Evolutionary conservation across 371 early-diverging fungal species (phyloP).

Genomic region (Mortierella sp.): DNA sequence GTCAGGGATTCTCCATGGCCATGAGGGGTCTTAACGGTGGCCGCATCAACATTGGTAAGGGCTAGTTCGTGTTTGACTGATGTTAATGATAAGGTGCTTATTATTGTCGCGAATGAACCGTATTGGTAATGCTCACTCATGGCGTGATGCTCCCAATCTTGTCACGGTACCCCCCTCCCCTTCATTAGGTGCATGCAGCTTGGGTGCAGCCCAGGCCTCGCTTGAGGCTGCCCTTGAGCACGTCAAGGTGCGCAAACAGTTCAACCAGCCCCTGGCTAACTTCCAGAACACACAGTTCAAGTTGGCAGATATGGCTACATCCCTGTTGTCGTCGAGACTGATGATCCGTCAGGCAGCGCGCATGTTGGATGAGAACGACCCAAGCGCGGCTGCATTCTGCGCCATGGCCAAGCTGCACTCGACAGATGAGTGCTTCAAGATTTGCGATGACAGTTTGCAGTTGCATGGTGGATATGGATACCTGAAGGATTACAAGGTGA

Average conservation of each 20-base stretch:
- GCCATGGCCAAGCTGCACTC: conserved; percentile 67
- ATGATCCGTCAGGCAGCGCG: conserved; percentile 68
- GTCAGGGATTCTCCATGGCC: conserved; percentile 72
- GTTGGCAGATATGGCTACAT: conserved; percentile 69
- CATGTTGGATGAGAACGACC: conserved; percentile 58
- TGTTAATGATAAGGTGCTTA: neutral
- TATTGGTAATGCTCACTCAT: no score
- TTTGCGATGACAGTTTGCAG: conserved; percentile 58
- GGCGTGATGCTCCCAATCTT: no score
- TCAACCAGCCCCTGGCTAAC: conserved; percentile 55
- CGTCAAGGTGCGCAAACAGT: conserved; percentile 66
- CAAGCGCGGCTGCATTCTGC: conserved; percentile 53
- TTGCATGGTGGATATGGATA: conserved; percentile 73
- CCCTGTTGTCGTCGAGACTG: conserved; percentile 59
- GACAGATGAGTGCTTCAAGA: conserved; percentile 66
- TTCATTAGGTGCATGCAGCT: conserved; percentile 59
- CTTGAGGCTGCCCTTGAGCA: conserved; percentile 64
- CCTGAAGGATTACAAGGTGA: conserved; percentile 71
- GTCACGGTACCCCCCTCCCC: no score
- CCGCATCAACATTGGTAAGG: conserved; percentile 67
- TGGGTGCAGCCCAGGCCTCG: conserved; percentile 73
- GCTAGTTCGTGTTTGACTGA: neutral
- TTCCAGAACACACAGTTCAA: conserved; percentile 70
- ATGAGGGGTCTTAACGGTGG: conserved; percentile 76
- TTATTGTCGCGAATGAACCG: neutral